Conservation (phyloP, 2,329 filamentous ascomycete species). For the Colletotrichum spinosum region DNA sequence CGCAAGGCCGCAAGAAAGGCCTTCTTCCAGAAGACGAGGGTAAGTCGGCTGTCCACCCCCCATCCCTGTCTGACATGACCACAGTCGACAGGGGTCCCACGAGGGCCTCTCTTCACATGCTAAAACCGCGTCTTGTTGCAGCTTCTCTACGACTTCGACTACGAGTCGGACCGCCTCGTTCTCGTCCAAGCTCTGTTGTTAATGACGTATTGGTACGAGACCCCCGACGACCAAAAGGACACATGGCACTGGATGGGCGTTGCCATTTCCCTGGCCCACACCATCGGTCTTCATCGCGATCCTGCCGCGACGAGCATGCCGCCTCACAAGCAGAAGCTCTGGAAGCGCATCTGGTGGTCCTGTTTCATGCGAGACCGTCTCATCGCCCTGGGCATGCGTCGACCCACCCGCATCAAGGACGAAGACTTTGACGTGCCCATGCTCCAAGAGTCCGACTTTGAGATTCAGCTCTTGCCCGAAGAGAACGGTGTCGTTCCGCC, state of each 20-base stretch:
- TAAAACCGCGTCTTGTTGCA: constrained; percentile 47
- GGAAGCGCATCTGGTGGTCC: constrained; percentile 98
- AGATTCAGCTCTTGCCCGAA: constrained; percentile 76
- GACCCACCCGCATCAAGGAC: constrained; percentile 91
- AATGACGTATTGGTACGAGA: constrained; percentile 99
- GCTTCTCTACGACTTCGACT: constrained; percentile 95
- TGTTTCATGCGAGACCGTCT: constrained; percentile 95
- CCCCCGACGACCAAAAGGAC: constrained; percentile 95
- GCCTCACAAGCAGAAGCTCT: constrained; percentile 79
- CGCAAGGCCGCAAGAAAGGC: constrained; percentile 86
- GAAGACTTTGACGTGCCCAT: constrained; percentile 95
- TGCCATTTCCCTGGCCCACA: constrained; percentile 91
- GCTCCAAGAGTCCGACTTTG: constrained; percentile 87
- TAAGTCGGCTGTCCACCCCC: constrained; percentile 56
- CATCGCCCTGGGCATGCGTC: constrained; percentile 92
- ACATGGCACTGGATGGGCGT: constrained; percentile 99
- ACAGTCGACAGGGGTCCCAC: constrained; percentile 24
- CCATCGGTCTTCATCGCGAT: constrained; percentile 91
- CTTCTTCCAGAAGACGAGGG: constrained; percentile 90
- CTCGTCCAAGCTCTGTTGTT: constrained; percentile 89
- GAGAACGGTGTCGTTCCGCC: constrained; percentile 75
- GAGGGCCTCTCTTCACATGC: constrained; percentile 42
- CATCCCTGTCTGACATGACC: constrained; percentile 6
- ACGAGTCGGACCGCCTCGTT: constrained; percentile 88
- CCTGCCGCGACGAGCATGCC: constrained; percentile 82